These are phyloP conservation scores for Cyclotella kingstonii DNA, from an alignment of 108 stramenopile genomes.

Conservation along the genomic window DNA sequence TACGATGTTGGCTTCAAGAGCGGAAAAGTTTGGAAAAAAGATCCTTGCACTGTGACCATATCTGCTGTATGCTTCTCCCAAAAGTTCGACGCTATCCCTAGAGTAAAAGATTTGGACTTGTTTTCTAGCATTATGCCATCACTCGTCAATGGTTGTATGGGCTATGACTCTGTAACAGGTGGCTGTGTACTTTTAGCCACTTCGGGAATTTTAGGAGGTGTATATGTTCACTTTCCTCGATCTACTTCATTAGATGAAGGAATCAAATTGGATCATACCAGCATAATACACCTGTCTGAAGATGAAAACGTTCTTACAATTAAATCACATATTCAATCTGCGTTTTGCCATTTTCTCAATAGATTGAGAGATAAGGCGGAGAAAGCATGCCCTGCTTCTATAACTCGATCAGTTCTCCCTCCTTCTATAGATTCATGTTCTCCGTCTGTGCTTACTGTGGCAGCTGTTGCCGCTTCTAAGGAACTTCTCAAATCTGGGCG, in stretches of 20 bases:
- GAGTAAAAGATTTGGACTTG: slow-evolving; percentile 34
- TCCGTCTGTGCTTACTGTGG: slow-evolving; percentile 26
- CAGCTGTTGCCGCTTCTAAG: slow-evolving; percentile 27
- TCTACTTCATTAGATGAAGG: not conserved
- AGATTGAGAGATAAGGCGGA: slow-evolving; percentile 2
- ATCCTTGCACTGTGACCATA: slow-evolving; percentile 21
- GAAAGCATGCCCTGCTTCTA: not conserved
- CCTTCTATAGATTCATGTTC: slow-evolving; percentile 29
- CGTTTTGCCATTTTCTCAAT: slow-evolving; percentile 25
- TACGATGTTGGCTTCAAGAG: not conserved
- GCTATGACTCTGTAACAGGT: slow-evolving; percentile 30
- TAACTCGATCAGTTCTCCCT: slow-evolving; percentile 18
- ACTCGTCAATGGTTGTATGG: slow-evolving; percentile 11
- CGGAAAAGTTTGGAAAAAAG: not conserved
- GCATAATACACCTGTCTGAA: not conserved
- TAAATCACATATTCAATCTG: slow-evolving; percentile 31
- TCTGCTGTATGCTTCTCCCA: slow-evolving; percentile 16
- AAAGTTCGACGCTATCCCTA: not conserved
- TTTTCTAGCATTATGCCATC: slow-evolving; percentile 12
- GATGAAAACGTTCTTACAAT: slow-evolving; percentile 22
- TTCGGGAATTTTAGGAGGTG: slow-evolving; percentile 27
- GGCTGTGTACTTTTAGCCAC: slow-evolving; percentile 32
- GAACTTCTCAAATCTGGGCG: slow-evolving; percentile 6
- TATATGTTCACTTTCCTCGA: slow-evolving; percentile 22
- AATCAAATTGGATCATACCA: not conserved